A percentile compares a stretch with the other conserved stretches of the same genome.
Conservation (phyloP, 495 filamentous ascomycete genomes). For the Ramalina intermedia region DNA sequence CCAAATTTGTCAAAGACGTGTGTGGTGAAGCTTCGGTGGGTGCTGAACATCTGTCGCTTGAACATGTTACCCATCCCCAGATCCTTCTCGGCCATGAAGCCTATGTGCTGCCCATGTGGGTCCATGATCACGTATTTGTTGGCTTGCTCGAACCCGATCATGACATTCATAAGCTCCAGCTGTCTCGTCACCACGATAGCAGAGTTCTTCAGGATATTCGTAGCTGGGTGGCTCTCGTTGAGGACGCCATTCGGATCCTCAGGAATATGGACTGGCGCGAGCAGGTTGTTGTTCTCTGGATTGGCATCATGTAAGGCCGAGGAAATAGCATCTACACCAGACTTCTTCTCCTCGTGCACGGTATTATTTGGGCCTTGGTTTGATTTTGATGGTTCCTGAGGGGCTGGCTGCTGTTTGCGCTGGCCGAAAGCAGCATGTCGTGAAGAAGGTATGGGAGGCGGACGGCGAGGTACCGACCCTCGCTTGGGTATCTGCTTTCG, state of each 20-base stretch:
- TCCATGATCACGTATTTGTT: constrained; percentile 62
- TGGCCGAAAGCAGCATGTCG: background rate
- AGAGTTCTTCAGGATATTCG: constrained; percentile 43
- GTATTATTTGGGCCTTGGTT: background rate
- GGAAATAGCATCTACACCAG: constrained; percentile 10
- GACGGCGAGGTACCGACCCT: background rate
- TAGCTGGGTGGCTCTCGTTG: constrained; percentile 45
- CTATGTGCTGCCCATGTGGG: constrained; percentile 51
- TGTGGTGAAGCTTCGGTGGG: constrained; percentile 53
- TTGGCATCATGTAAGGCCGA: constrained; percentile 15
- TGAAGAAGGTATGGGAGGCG: background rate
- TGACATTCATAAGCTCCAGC: constrained; percentile 55
- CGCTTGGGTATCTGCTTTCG: background rate
- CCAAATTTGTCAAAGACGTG: constrained; percentile 55
- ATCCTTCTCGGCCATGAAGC: constrained; percentile 56
- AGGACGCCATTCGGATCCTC: constrained; percentile 49
- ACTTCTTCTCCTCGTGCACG: background rate
- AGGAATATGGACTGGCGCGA: constrained; percentile 42
- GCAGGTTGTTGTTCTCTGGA: constrained; percentile 31
- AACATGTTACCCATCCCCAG: constrained; percentile 42
- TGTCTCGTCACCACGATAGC: constrained; percentile 51
- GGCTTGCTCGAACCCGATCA: constrained; percentile 60
- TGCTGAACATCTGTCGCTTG: constrained; percentile 48
- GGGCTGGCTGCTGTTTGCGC: background rate
- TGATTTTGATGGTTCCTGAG: background rate